These are phyloP conservation scores for Ophiostoma pallidulum DNA, from an alignment of 2,329 filamentous ascomycete genomes.

Conservation along the genomic window DNA sequence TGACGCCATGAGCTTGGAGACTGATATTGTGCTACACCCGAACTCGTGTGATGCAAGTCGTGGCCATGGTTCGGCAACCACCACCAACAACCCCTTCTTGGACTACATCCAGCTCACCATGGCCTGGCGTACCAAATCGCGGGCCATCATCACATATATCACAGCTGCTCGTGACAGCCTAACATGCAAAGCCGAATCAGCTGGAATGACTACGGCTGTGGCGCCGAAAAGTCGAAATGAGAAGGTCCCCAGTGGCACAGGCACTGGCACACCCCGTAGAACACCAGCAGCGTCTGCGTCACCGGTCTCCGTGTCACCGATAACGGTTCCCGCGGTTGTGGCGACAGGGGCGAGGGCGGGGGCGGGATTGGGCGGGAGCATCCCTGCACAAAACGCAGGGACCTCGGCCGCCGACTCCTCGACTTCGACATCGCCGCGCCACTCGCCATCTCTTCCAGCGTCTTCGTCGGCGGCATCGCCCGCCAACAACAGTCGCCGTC, in stretches of 20 bases:
- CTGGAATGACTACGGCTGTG: background rate
- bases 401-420: background rate
- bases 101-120: constrained; percentile 60
- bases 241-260: too few relatives aligned
- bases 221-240: background rate
- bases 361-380: too few relatives aligned
- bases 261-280: too few relatives aligned
- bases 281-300: background rate
- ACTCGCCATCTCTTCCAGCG: background rate
- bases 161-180: constrained; percentile 22
- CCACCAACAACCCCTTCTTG: constrained; percentile 30
- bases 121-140: constrained; percentile 66
- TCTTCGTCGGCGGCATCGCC: background rate
- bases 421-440: background rate
- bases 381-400: too few relatives aligned
- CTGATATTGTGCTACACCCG: background rate
- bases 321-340: too few relatives aligned
- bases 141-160: constrained; percentile 53
- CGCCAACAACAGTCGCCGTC: background rate
- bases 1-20: background rate
- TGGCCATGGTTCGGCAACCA: constrained; percentile 17
- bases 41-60: constrained; percentile 6
- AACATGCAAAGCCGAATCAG: too few relatives aligned
- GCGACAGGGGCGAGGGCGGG: too few relatives aligned
- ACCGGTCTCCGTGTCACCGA: too few relatives aligned